These are phyloP conservation scores for Medicago ruthenica DNA, from an alignment of 306 rosid genomes.

Conservation along the genomic window DNA sequence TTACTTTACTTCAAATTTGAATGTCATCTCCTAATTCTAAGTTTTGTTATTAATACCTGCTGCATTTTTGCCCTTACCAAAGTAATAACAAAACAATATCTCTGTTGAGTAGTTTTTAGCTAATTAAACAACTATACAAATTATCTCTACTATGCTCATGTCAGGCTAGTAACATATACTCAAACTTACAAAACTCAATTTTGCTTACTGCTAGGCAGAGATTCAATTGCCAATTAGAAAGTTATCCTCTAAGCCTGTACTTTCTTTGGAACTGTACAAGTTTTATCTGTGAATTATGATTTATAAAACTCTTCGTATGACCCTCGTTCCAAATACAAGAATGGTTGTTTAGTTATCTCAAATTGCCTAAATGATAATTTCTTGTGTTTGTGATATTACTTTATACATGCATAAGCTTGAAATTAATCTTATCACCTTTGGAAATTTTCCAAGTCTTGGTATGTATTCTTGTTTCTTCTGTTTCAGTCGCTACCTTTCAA, in stretches of 20 bases:
- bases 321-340: neutral
- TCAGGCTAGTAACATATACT: too few relatives aligned
- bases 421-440: neutral
- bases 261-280: neutral
- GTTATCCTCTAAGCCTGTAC: too few relatives aligned
- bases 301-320: neutral
- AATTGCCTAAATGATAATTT: neutral
- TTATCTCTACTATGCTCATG: too few relatives aligned
- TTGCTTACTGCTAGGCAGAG: neutral
- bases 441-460: neutral
- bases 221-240: too few relatives aligned
- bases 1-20: neutral
- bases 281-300: neutral
- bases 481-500: slow-evolving; percentile 5
- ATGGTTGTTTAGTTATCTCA: slow-evolving; percentile 17
- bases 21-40: neutral
- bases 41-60: neutral
- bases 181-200: slow-evolving; percentile 11
- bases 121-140: too few relatives aligned
- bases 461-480: slow-evolving; percentile 17
- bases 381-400: neutral
- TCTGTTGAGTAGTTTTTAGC: neutral
- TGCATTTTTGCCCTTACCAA: slow-evolving; percentile 9
- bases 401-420: neutral
- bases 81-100: neutral